Evolutionary conservation across 345 rosid genomes (phyloP).

Genomic region (Pistacia vera): DNA sequence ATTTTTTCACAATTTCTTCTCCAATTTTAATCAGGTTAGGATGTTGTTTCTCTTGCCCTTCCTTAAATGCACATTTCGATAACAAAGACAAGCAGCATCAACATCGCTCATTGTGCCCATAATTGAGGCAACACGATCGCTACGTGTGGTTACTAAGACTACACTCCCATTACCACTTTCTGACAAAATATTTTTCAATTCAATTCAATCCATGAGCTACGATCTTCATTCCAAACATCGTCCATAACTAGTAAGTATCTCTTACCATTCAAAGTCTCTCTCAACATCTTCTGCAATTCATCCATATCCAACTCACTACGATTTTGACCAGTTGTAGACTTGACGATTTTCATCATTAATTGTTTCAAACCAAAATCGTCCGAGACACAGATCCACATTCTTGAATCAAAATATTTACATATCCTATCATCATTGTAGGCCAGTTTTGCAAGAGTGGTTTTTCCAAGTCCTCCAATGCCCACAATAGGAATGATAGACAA

Average conservation of each 20-base stretch:
- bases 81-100: not conserved
- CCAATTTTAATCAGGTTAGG: not conserved
- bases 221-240: not conserved
- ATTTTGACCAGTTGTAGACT: not conserved
- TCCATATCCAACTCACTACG: not conserved
- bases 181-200: not conserved
- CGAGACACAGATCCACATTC: slow-evolving; percentile 20
- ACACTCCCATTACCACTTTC: not conserved
- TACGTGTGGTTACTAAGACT: slow-evolving; percentile 23
- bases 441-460: slow-evolving; percentile 29
- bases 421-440: slow-evolving; percentile 22
- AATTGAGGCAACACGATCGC: not conserved
- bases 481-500: slow-evolving; percentile 22
- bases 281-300: slow-evolving; percentile 16
- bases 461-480: slow-evolving; percentile 23
- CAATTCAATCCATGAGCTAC: not conserved
- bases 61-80: not conserved
- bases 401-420: slow-evolving; percentile 13
- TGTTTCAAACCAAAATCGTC: not conserved
- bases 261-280: not conserved
- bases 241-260: slow-evolving; percentile 20
- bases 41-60: not conserved
- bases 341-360: not conserved
- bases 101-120: not conserved
- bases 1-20: slow-evolving; percentile 6